Evolutionary conservation across 2,329 filamentous ascomycete species (phyloP), one percentile per base, ranked within the genome.

Genomic region (Stenocarpella maydis): DNA sequence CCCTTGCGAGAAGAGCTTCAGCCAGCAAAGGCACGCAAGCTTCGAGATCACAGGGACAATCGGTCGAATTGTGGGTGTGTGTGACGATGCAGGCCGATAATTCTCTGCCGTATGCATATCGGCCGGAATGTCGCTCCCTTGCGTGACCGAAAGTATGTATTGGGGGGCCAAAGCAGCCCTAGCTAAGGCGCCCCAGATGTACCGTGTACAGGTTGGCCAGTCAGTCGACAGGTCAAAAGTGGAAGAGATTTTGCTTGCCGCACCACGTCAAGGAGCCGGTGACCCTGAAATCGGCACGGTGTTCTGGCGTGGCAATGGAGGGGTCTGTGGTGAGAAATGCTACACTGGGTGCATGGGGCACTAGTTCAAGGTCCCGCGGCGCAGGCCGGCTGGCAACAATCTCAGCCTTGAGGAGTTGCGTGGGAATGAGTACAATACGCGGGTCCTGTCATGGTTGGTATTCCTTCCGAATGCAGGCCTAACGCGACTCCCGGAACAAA

Each of bases 161-260:
- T 50, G 58, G 65, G 65, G 65, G 65, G 65, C 65, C 52, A n/a
- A 67, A 58, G 41, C 3, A 37, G 31, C 52, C 14, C 19, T n/a
- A 14, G 34, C 21, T 26, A 14, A 2, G 24, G 10, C 39, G n/a
- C n/a, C n/a, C n/a, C n/a, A n/a, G n/a, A n/a, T n/a, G n/a, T n/a
- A n/a, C n/a, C n/a, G n/a, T 39, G 8, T 21, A 24, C 28, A 19
- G 12, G 19, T 2, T 17, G 24, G 24, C 14, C 41, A n/a, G 31
- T 24, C 65, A 55, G 28, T 58, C 45, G 52, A 67, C 43, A 67
- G n/a, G 52, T 67, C 65, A 41, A 47, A 58, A 54, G 37, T 8
- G 21, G 43, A n/a, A 34, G 50, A 63, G 41, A 34, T 12, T 2
- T 37, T 6, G 58, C 28, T 31, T 49, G 28, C 43, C 41, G 58